phyloP scores from a whole-genome alignment of 2,329 filamentous ascomycete genomes.

The Conoideocrella luteorostrata region DNA sequence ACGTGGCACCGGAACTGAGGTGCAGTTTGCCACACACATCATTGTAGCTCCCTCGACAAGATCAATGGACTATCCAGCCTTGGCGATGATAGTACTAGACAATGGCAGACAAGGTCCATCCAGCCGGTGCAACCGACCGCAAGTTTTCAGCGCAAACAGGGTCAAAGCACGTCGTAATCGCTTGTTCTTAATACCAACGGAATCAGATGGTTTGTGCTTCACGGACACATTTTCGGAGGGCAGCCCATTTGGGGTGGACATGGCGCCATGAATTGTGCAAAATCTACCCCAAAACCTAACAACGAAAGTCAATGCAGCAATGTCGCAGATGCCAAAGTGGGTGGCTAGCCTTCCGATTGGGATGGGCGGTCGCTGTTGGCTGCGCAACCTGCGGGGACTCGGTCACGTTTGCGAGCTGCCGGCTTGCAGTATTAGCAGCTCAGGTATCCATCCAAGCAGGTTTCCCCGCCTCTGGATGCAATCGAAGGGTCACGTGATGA shows the following conservation, averaged over 20 bases:
- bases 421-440: too few species aligned
- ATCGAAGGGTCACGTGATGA: too few species aligned
- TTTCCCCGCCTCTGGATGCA: too few species aligned
- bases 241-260: not conserved
- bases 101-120: conserved; percentile 1
- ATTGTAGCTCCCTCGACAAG: conserved; percentile 17
- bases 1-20: conserved; percentile 14
- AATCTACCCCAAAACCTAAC: not conserved
- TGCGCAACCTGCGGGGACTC: too few species aligned
- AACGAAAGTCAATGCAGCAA: not conserved
- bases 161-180: not conserved
- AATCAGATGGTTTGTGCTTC: not conserved
- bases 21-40: conserved; percentile 14
- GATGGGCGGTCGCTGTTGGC: too few species aligned
- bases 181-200: not conserved
- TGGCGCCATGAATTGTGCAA: not conserved
- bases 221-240: not conserved
- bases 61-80: not conserved
- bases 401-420: too few species aligned
- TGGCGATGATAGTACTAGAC: not conserved
- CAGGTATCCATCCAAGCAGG: too few species aligned
- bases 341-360: too few species aligned
- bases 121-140: not conserved
- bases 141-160: not conserved
- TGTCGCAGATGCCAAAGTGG: not conserved